A percentile compares a stretch with the other conserved stretches of the same genome.
phyloP scores from a whole-genome alignment of 805 yeast species.

The Candida ficus region DNA sequence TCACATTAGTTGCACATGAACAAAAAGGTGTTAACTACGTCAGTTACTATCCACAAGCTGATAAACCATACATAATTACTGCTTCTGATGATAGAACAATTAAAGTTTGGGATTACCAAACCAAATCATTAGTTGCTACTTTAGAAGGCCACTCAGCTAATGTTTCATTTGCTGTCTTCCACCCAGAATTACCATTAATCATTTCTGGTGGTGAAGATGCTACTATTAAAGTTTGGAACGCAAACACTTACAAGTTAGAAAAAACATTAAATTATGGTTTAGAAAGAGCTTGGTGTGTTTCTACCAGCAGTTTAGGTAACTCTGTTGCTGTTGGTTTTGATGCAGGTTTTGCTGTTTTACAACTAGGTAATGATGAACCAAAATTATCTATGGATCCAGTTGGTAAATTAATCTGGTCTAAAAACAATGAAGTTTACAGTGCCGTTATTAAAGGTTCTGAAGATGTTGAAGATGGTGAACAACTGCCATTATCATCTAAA shows the following conservation, averaged over 20 bases:
- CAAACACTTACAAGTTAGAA: constrained; percentile 90
- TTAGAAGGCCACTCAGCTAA: constrained; percentile 91
- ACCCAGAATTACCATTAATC: constrained; percentile 93
- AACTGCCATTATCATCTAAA: constrained; percentile 70
- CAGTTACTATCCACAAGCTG: constrained; percentile 95
- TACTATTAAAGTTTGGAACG: constrained; percentile 89
- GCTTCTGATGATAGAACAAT: constrained; percentile 87
- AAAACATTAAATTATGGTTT: constrained; percentile 85
- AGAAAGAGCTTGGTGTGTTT: constrained; percentile 96
- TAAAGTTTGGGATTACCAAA: constrained; percentile 95
- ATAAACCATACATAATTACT: constrained; percentile 92
- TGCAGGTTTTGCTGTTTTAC: constrained; percentile 84
- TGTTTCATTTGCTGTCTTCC: constrained; percentile 96
- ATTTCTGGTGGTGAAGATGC: constrained; percentile 97
- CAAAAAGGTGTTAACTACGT: constrained; percentile 93
- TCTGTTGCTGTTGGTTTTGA: constrained; percentile 91
- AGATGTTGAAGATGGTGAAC: constrained; percentile 74
- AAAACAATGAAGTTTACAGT: constrained; percentile 78
- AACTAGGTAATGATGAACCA: constrained; percentile 93
- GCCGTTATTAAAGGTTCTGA: constrained; percentile 71
- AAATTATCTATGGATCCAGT: constrained; percentile 87
- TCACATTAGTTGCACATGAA: constrained; percentile 87
- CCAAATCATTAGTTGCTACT: constrained; percentile 91
- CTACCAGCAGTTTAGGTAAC: constrained; percentile 65
- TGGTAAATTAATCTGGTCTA: constrained; percentile 89